A percentile compares a stretch with the other conserved stretches of the same genome.
Evolutionary conservation across 495 filamentous ascomycete species (phyloP).

Genomic region (Hamigera avellanea): DNA sequence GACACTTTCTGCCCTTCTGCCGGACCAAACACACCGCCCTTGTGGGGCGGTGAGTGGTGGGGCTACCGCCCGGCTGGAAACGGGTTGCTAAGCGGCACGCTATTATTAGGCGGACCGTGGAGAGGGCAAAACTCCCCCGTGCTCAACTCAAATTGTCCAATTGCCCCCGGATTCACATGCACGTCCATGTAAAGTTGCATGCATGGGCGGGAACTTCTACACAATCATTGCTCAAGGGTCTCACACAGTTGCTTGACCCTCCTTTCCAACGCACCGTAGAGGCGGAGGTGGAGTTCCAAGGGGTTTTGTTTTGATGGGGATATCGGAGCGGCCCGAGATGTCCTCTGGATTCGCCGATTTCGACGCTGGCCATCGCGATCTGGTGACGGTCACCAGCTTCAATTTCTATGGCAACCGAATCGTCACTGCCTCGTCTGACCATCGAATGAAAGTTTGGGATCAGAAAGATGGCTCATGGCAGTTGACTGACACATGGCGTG

Average conservation of each 20-base stretch:
- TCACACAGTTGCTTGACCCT: neutral
- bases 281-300: no score
- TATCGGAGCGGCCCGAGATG: conserved; percentile 19
- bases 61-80: neutral
- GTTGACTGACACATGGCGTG: conserved; percentile 77
- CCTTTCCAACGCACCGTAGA: neutral
- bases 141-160: neutral
- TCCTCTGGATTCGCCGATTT: conserved; percentile 50
- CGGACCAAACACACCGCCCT: conserved; percentile 1
- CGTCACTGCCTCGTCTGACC: conserved; percentile 83
- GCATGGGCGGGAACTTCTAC: neutral
- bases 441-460: conserved; percentile 88
- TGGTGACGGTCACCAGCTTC: conserved; percentile 39
- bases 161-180: neutral
- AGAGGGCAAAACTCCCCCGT: no score
- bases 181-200: neutral
- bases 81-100: neutral
- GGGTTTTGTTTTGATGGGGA: conserved; percentile 10
- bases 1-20: conserved; percentile 14
- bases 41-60: neutral
- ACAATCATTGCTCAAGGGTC: neutral
- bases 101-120: no score
- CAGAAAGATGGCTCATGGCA: conserved; percentile 68
- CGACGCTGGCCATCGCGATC: conserved; percentile 51
- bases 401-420: conserved; percentile 83